These are phyloP conservation scores for Beauveria caledonica DNA, from an alignment of 2,329 filamentous ascomycete genomes.

Conservation along the genomic window DNA sequence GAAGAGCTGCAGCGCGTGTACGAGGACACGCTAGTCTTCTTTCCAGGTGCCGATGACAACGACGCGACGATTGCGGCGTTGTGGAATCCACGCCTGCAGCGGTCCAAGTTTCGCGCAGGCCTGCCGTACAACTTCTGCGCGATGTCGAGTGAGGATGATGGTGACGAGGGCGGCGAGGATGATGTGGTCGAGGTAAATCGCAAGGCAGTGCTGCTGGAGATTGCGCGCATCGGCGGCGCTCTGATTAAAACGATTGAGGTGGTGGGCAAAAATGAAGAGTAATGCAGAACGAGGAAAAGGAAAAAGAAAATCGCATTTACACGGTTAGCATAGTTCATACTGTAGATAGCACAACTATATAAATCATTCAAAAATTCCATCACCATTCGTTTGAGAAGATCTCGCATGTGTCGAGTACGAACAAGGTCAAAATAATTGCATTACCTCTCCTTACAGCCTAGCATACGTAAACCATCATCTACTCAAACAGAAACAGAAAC, in stretches of 20 bases:
- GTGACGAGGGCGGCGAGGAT: background rate
- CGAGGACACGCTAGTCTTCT: conserved; percentile 66
- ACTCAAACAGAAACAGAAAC: conserved; percentile 1
- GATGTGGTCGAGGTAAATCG: conserved; percentile 57
- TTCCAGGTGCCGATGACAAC: conserved; percentile 55
- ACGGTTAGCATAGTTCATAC: background rate
- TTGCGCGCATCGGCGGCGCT: conserved; percentile 58
- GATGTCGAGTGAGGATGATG: conserved; percentile 21
- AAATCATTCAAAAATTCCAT: background rate
- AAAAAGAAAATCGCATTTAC: background rate
- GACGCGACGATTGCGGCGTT: conserved; percentile 47
- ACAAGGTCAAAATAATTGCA: background rate
- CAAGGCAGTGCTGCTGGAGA: conserved; percentile 61
- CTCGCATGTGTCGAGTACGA: background rate
- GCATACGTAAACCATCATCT: background rate
- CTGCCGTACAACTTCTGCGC: conserved; percentile 51
- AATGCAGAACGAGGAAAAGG: background rate
- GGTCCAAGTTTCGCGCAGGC: conserved; percentile 60
- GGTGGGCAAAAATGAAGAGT: conserved; percentile 8
- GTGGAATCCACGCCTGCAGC: conserved; percentile 48
- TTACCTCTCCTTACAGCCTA: background rate
- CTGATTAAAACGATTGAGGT: conserved; percentile 61
- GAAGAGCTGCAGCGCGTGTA: conserved; percentile 61
- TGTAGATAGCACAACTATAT: background rate
- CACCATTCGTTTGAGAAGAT: background rate